phyloP scores from a whole-genome alignment of 345 rosid species.

The sweet orange (Citrus sinensis) region DVS_A1.0 CM039169.1:24071501-24072000 shows the following conservation, averaged over 20 bases:
- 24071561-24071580: not conserved
- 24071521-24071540: not conserved
- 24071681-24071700: not conserved
- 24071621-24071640: not conserved
- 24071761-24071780: not conserved
- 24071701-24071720: not conserved
- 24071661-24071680: not conserved
- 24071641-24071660: not conserved
- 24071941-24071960: too few relatives aligned
- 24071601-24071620: not conserved
- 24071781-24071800: too few relatives aligned
- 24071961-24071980: too few relatives aligned
- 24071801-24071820: not conserved
- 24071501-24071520: too few relatives aligned
- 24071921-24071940: too few relatives aligned
- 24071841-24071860: too few relatives aligned
- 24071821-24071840: too few relatives aligned
- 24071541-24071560: not conserved
- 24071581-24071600: too few relatives aligned
- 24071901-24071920: too few relatives aligned
- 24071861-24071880: too few relatives aligned
- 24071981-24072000: too few relatives aligned
- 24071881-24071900: too few relatives aligned
- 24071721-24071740: not conserved
- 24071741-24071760: not conserved